Percentiles rank a stretch among this genome's conserved stretches.
Conservation (phyloP, 2,329 filamentous ascomycete species). For the Sarocladium brachiariae region DNA sequence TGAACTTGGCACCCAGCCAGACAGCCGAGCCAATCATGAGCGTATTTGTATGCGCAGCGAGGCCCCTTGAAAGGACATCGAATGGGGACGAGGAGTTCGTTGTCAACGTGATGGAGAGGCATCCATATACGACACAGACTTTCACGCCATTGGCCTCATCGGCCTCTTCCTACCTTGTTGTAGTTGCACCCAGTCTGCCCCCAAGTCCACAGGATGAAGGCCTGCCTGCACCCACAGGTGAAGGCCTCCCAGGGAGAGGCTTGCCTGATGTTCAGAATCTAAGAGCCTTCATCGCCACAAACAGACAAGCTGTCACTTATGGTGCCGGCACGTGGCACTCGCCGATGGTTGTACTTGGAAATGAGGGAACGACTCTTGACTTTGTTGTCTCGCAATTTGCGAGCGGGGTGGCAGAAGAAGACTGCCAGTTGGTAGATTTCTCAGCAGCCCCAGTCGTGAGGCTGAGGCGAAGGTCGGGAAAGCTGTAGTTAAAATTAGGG, state of each 20-base stretch:
- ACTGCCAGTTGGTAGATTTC: slow-evolving; percentile 72
- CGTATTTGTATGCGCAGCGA: slow-evolving; percentile 72
- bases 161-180: slow-evolving; percentile 63
- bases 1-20: slow-evolving; percentile 56
- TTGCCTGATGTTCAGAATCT: slow-evolving; percentile 66
- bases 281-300: slow-evolving; percentile 71
- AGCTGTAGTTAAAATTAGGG: slow-evolving; percentile 9
- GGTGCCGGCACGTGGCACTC: slow-evolving; percentile 91
- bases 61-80: slow-evolving; percentile 18
- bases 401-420: slow-evolving; percentile 74
- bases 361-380: slow-evolving; percentile 53
- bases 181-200: slow-evolving; percentile 75
- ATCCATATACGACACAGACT: slow-evolving; percentile 91
- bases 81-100: slow-evolving; percentile 37
- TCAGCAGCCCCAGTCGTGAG: slow-evolving; percentile 34
- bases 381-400: slow-evolving; percentile 88
- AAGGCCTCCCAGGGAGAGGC: slow-evolving; percentile 49
- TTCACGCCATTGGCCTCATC: slow-evolving; percentile 68
- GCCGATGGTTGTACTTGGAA: slow-evolving; percentile 83
- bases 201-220: slow-evolving; percentile 22
- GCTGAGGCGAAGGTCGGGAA: slow-evolving; percentile 18
- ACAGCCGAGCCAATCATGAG: slow-evolving; percentile 59
- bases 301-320: slow-evolving; percentile 83
- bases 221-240: slow-evolving; percentile 21
- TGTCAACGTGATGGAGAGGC: slow-evolving; percentile 72